Evolutionary conservation across 768 basidiomycete species (phyloP), one percentile per base, ranked within the genome.

Genomic region (Saitozyma sp.): DNA sequence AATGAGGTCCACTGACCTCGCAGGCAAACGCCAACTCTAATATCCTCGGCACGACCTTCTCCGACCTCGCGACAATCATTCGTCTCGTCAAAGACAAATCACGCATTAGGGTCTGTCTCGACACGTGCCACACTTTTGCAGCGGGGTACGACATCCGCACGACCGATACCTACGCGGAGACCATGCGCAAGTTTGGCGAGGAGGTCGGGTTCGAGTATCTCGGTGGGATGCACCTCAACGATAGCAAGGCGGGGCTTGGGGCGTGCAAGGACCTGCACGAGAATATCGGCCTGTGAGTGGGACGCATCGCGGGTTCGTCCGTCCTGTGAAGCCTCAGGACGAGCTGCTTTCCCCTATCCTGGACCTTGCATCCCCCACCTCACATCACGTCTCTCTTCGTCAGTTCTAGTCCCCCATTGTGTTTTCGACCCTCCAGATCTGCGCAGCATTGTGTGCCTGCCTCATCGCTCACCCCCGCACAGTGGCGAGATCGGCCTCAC

Each of bases 61-160:
- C 82, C 6, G 86, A 93, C 62, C 73, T 93, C 8, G 84, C 83
- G 0, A 81, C 80, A 2, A 91, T 93, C 53, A 92, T 94, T 50
- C 73, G 81, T 0, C 80, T 81, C 19, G 88, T 93, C 1, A 82
- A 87, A 4, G 86, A 92, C 71, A 92, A 92, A 78, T 80, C 80
- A 0, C 79, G 91, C 51, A 85, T 93, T 2, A 89, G 90, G 0
- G 87, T 92, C 6, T 93, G 91, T 76, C 80, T 94, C 48, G 91
- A 94, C 78, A 92, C 92, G 0, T 93, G 91, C 75, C 90, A 91
- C 79, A 81, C 88, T 70, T 90, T 89, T 61, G 87, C 90, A 4
- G 89, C 90, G 1, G 91, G 90, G 1, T 91, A 91, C 67, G 90
- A 92, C 74, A 85, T 93, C 45, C 84, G 89, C 29, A 88, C 88